Evolutionary conservation across 768 basidiomycete species (phyloP).

Genomic region (Podaxis carcinomalis): DNA sequence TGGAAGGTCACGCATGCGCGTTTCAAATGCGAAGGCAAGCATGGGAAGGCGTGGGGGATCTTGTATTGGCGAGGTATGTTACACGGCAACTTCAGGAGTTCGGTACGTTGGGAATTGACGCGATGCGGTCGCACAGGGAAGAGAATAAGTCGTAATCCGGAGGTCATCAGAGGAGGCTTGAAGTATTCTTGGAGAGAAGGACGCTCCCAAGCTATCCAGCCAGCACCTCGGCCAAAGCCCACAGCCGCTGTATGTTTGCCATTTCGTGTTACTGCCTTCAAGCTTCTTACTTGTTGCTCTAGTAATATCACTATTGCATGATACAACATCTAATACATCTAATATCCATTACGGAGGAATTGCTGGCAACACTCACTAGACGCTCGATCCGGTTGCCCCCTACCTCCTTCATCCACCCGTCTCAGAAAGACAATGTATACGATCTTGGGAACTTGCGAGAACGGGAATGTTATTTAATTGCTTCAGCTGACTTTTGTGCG

Average conservation of each 20-base stretch:
- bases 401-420: neutral
- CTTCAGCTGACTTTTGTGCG: neutral
- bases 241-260: neutral
- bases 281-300: neutral
- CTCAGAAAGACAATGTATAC: neutral
- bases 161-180: constrained; percentile 63
- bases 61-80: constrained; percentile 74
- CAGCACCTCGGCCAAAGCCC: neutral
- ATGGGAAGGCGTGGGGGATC: constrained; percentile 82
- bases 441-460: neutral
- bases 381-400: neutral
- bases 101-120: constrained; percentile 1
- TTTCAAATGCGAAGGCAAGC: constrained; percentile 68
- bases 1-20: constrained; percentile 72
- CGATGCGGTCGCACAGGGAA: constrained; percentile 40
- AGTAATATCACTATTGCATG: neutral
- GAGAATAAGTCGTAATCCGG: constrained; percentile 52
- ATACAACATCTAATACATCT: neutral
- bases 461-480: neutral
- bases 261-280: neutral
- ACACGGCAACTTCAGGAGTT: neutral
- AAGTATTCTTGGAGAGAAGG: constrained; percentile 75
- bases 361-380: neutral
- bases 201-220: constrained; percentile 28
- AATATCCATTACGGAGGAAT: neutral